These are phyloP conservation scores for Pseudocercospora crystallina DNA, from an alignment of 2,329 filamentous ascomycete species.

Conservation along the genomic window DNA sequence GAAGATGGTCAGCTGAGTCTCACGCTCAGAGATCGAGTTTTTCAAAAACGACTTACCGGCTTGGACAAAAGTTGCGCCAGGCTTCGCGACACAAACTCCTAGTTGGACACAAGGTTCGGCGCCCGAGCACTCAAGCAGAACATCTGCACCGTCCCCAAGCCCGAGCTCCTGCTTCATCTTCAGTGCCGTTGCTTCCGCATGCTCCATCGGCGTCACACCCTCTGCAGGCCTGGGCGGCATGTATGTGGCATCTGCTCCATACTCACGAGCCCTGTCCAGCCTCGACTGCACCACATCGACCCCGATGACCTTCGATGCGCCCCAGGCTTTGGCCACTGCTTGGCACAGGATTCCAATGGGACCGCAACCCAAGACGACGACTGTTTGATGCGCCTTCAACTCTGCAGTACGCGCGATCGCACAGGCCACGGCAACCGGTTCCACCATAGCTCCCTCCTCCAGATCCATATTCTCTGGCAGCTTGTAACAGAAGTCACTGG, in stretches of 20 bases:
- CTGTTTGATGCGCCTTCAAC: conserved; percentile 38
- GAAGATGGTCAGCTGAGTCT: too few species aligned
- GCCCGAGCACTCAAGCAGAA: conserved; percentile 49
- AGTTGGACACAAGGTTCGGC: too few species aligned
- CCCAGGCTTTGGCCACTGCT: conserved; percentile 59
- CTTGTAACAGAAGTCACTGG: conserved; percentile 87
- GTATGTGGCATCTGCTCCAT: too few species aligned
- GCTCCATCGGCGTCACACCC: conserved; percentile 61
- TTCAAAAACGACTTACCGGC: too few species aligned
- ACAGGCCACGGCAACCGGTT: conserved; percentile 55
- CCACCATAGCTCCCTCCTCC: conserved; percentile 84
- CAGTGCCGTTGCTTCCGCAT: conserved; percentile 44
- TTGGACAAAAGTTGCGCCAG: conserved; percentile 62
- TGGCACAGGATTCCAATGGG: conserved; percentile 63
- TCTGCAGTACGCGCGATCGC: conserved; percentile 35
- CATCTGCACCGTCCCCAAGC: conserved; percentile 54
- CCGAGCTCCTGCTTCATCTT: conserved; percentile 21
- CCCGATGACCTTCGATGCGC: conserved; percentile 72
- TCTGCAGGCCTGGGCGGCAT: conserved; percentile 75
- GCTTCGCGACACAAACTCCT: too few species aligned
- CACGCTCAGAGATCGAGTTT: too few species aligned
- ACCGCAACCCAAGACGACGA: conserved; percentile 62
- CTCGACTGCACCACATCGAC: too few species aligned
- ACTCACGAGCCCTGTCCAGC: too few species aligned
- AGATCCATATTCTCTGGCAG: conserved; percentile 73